Evolutionary conservation across 768 basidiomycete species (phyloP).

Genomic region (Tricholoma bakamatsutake): DNA sequence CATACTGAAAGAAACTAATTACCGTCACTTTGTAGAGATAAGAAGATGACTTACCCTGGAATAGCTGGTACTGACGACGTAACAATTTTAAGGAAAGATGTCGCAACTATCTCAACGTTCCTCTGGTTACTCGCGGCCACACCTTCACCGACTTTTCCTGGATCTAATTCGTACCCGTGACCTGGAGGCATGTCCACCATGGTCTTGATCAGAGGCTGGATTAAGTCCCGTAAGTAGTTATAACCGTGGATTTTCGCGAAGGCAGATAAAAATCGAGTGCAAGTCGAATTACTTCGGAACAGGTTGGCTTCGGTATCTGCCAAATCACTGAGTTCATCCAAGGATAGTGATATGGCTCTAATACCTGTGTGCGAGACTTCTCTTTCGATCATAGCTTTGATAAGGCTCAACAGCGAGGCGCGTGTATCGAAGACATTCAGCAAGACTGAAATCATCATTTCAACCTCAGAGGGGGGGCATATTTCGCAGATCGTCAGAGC

Average conservation of each 20-base stretch:
- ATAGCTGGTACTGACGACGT: constrained; percentile 61
- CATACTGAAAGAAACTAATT: constrained; percentile 43
- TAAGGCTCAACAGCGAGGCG: constrained; percentile 59
- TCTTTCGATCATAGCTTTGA: constrained; percentile 81
- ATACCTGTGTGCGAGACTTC: constrained; percentile 77
- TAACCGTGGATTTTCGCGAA: constrained; percentile 91
- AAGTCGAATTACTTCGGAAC: constrained; percentile 85
- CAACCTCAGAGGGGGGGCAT: constrained; percentile 73
- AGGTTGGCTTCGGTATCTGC: constrained; percentile 77
- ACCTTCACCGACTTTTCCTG: constrained; percentile 49
- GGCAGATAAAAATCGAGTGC: constrained; percentile 78
- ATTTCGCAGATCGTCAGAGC: constrained; percentile 85
- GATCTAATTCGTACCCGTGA: constrained; percentile 75
- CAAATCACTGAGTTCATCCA: constrained; percentile 2
- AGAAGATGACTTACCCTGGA: constrained; percentile 55
- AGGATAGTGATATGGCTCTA: constrained; percentile 3
- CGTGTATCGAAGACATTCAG: constrained; percentile 84
- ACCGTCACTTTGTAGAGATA: not conserved
- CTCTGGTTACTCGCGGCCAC: constrained; percentile 62
- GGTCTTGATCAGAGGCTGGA: constrained; percentile 70
- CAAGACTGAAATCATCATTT: constrained; percentile 79
- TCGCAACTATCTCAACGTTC: constrained; percentile 68
- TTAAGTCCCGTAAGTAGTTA: constrained; percentile 77
- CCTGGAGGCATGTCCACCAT: constrained; percentile 71
- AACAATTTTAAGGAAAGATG: constrained; percentile 71